Evolutionary conservation across 768 basidiomycete genomes (phyloP), one percentile per base, ranked within the genome.

Genomic region (Glaciozyma martinii): DNA sequence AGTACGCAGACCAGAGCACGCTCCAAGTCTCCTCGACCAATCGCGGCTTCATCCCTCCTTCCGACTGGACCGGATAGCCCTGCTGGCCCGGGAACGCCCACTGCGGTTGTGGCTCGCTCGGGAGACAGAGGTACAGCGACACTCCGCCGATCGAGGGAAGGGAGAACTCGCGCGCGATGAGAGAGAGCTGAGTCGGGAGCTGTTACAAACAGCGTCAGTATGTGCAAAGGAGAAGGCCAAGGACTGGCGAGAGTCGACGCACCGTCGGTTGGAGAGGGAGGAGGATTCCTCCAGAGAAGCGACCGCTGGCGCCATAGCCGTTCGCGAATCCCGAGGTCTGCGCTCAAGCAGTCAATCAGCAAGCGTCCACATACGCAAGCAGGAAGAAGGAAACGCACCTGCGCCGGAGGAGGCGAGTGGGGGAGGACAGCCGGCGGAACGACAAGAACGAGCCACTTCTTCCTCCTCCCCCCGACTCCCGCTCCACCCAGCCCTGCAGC

Each of bases 21-120:
- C 81, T 80, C 89, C 89, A 91, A 13, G 82, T 81, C 61, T 88
- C 88, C 61, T 89, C 87, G 10, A 87, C 85, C 59, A 90, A 82
- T 25, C 88, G 83, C 30, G 88, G 87, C 19, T 83, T 82, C 78
- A 37, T 80, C 66, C 25, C 84, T 84, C 52, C 78, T 58, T 40
- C 37, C 10, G 7, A 13, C 37, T 40, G 37, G 3, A 13, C 87
- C 84, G 40, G 25, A n/a, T 23, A 23, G 7, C 37, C 8, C 30
- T 7, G 37, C 37, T 40, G 37, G 10, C 37, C 37, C 15, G 12
- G 37, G 37, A 13, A 40, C 37, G 37, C 15, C 37, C 12, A 13
- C 15, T 40, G 56, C 13, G 3, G 42, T 12, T 12, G 25, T 15
- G 6, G 32, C 18, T 18, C 9, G 21, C 19, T 1, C 25, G 78